Percentiles rank a stretch among this genome's conserved stretches.
These are phyloP conservation scores for Oehlia diaphana DNA, from an alignment of 192 early-diverging fungal genomes.

Conservation along the genomic window DNA sequence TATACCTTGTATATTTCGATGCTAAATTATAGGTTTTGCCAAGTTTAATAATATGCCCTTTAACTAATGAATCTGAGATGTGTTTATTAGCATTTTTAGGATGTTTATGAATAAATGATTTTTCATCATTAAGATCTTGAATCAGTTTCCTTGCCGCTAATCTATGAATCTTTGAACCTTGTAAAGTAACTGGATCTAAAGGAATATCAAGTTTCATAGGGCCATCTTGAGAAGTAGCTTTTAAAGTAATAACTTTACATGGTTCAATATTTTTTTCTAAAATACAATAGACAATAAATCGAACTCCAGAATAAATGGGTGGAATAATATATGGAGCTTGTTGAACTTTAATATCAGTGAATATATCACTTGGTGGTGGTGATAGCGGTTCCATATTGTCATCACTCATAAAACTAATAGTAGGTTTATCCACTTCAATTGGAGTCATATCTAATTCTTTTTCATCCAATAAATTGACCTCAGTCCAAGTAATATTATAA, in stretches of 20 bases:
- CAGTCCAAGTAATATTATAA: slow-evolving; percentile 40
- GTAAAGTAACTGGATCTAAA: slow-evolving; percentile 7
- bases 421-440: background rate
- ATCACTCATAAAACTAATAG: slow-evolving; percentile 12
- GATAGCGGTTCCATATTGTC: background rate
- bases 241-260: background rate
- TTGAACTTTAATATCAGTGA: background rate
- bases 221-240: slow-evolving; percentile 12
- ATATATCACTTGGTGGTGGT: background rate
- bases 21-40: slow-evolving; percentile 2
- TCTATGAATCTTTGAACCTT: slow-evolving; percentile 22
- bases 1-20: slow-evolving; percentile 27
- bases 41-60: background rate
- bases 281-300: slow-evolving; percentile 18
- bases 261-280: slow-evolving; percentile 8
- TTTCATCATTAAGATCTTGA: slow-evolving; percentile 17
- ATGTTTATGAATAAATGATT: slow-evolving; percentile 25
- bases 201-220: background rate
- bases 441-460: too few species aligned
- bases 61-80: background rate
- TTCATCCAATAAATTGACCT: too few species aligned
- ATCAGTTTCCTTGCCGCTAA: slow-evolving; percentile 24
- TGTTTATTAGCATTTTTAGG: background rate
- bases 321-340: slow-evolving; percentile 28
- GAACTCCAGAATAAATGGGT: slow-evolving; percentile 6